These are phyloP conservation scores for Wickerhamiella slavikovae DNA, from an alignment of 805 yeast genomes.

Conservation along the genomic window DNA sequence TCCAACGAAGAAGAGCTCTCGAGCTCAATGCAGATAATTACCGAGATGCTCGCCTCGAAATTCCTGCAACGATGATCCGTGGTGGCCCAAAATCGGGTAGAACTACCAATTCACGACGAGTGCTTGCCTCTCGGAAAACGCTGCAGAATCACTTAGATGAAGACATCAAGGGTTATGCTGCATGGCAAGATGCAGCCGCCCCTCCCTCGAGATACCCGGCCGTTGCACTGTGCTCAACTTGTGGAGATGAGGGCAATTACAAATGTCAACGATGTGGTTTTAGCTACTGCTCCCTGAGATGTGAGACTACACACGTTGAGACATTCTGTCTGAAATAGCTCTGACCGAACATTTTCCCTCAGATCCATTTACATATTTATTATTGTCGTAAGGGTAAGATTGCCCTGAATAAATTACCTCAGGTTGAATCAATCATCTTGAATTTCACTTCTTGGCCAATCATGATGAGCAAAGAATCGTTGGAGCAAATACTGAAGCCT, in stretches of 20 bases:
- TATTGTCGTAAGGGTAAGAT: no score
- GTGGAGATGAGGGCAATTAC: conserved; percentile 21
- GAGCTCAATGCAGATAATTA: conserved; percentile 12
- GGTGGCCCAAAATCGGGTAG: conserved; percentile 12
- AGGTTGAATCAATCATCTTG: no score
- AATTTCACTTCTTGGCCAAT: no score
- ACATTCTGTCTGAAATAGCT: conserved; percentile 17
- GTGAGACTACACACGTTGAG: conserved; percentile 19
- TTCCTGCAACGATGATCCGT: conserved; percentile 11
- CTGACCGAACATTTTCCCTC: background rate
- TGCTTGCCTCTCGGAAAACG: conserved; percentile 20
- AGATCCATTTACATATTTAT: no score
- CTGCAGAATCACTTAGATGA: conserved; percentile 22
- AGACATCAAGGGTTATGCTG: conserved; percentile 17
- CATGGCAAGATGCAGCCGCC: conserved; percentile 15
- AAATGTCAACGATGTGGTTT: conserved; percentile 21
- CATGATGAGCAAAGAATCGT: no score
- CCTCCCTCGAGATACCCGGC: conserved; percentile 20
- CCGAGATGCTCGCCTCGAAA: conserved; percentile 10
- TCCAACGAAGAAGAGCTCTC: conserved; percentile 8
- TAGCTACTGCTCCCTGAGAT: conserved; percentile 17
- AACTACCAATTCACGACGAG: conserved; percentile 17
- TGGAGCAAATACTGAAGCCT: no score
- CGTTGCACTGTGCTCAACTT: conserved; percentile 18
- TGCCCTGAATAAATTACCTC: no score